Evolutionary conservation across 2,329 filamentous ascomycete genomes (phyloP), one percentile per base, ranked within the genome.

Genomic region (Monosporascus sp.): DNA sequence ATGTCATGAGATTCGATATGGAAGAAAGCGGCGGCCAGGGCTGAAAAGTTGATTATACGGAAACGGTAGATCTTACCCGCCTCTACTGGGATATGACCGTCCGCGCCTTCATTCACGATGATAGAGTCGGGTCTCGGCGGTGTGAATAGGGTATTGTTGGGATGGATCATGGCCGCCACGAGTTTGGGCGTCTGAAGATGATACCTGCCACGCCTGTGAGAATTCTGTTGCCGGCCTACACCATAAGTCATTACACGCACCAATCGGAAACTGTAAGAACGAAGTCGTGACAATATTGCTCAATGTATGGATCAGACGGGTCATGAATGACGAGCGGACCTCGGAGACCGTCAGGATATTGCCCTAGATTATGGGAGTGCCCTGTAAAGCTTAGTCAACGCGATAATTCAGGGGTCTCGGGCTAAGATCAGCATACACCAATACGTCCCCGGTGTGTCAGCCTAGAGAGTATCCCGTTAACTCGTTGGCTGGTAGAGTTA

Each of bases 261-360:
- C 80, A 81, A 58, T 84, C 80, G 6, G 75, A 76, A 31, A 86
- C 61, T 1, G 78, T 80, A n/a, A 87, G 57, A 2, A 81, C 71
- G 19, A 82, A 65, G 64, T 87, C 82, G 47, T 83, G 77, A 45
- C 86, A 81, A 54, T 80, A 84, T 27, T 77, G 61, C 48, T 70
- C 71, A 9, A 68, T 62, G 61, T 80, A 84, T 1, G 81, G 81
- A 27, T 80, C 73, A 0, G 76, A 65, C 0, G 76, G 76, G 59
- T 87, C 83, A 49, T 84, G 77, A 14, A 87, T 74, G 52, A 87
- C 80, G 43, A 88, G 62, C 0, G 81, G 71, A 1, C 81, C 83
- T 19, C 84, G 80, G 45, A 87, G 73, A n/a, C 85, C 85, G 64
- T 88, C 85, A 0, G 84, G 82, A 60, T 87, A 88, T 62, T 87